Evolutionary conservation across 495 filamentous ascomycete species (phyloP).

Genomic region (Hypomontagnella monticulosa): DNA sequence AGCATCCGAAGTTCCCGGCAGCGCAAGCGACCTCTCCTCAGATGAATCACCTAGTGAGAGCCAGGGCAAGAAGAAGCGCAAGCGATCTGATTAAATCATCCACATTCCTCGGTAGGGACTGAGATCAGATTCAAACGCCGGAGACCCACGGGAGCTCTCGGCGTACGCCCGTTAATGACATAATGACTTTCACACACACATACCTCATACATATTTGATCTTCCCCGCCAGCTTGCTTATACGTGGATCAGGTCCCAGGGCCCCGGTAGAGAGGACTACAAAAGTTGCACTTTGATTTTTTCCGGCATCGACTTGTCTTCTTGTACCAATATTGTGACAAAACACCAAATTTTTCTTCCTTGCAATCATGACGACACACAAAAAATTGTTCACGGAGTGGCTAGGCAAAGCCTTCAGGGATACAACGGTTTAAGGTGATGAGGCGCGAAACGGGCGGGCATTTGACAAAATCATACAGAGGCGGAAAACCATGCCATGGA

Average conservation of each 20-base stretch:
- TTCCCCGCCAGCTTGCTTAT: slow-evolving; percentile 15
- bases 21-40: slow-evolving; percentile 62
- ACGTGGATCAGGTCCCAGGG: slow-evolving; percentile 30
- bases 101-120: slow-evolving; percentile 24
- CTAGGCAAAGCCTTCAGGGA: slow-evolving; percentile 35
- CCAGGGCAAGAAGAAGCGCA: slow-evolving; percentile 77
- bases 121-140: slow-evolving; percentile 22
- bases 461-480: slow-evolving; percentile 32
- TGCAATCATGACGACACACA: slow-evolving; percentile 43
- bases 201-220: slow-evolving; percentile 13
- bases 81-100: slow-evolving; percentile 64
- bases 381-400: slow-evolving; percentile 43
- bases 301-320: slow-evolving; percentile 46
- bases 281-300: slow-evolving; percentile 52
- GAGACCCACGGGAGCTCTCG: slow-evolving; percentile 22
- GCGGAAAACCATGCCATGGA: slow-evolving; percentile 37
- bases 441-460: slow-evolving; percentile 42
- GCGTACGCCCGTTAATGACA: slow-evolving; percentile 40
- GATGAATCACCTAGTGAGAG: slow-evolving; percentile 63
- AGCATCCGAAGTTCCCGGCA: slow-evolving; percentile 72
- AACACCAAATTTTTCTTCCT: slow-evolving; percentile 38
- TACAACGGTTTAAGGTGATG: slow-evolving; percentile 42
- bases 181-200: slow-evolving; percentile 41
- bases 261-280: slow-evolving; percentile 45
- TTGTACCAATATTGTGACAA: slow-evolving; percentile 52